Conservation (phyloP, 1,139 yeast genomes). For the Ogataea hybrid region DNA sequence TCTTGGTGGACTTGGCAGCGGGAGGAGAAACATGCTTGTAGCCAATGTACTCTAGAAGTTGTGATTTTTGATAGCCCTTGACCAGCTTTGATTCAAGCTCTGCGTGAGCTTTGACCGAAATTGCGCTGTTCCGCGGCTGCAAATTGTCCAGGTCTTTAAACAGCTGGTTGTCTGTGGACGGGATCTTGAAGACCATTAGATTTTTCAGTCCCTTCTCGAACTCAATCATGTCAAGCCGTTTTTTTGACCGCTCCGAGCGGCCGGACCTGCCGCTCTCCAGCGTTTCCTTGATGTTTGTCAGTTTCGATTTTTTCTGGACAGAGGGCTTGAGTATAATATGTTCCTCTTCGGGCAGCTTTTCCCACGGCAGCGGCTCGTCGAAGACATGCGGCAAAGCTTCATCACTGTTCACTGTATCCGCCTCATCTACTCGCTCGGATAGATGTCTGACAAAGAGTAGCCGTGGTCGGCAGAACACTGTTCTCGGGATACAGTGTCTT, state of each 20-base stretch:
- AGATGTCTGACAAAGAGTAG: not conserved
- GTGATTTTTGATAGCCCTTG: slow-evolving; percentile 33
- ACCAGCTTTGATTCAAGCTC: slow-evolving; percentile 32
- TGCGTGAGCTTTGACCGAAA: slow-evolving; percentile 33
- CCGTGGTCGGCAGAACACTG: not conserved
- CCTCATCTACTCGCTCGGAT: slow-evolving; percentile 1
- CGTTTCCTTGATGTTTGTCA: slow-evolving; percentile 8
- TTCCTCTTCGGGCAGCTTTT: slow-evolving; percentile 3
- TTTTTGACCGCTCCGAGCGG: not conserved
- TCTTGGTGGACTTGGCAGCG: slow-evolving; percentile 8
- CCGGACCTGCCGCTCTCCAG: not conserved
- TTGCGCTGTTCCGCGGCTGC: slow-evolving; percentile 29
- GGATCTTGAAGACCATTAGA: slow-evolving; percentile 34
- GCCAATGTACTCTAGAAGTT: slow-evolving; percentile 31
- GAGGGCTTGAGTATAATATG: slow-evolving; percentile 7
- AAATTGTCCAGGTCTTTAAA: slow-evolving; percentile 33
- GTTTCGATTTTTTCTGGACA: slow-evolving; percentile 10
- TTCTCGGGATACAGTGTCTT: slow-evolving; percentile 16
- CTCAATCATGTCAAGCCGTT: slow-evolving; percentile 21
- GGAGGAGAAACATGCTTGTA: slow-evolving; percentile 7
- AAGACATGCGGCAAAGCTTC: not conserved
- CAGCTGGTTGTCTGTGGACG: slow-evolving; percentile 30
- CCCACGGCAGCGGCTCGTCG: slow-evolving; percentile 15
- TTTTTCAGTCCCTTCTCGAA: slow-evolving; percentile 31
- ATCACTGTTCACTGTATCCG: not conserved